Conservation (phyloP, 306 rosid genomes). For the Cicer chorassanicum region DNA sequence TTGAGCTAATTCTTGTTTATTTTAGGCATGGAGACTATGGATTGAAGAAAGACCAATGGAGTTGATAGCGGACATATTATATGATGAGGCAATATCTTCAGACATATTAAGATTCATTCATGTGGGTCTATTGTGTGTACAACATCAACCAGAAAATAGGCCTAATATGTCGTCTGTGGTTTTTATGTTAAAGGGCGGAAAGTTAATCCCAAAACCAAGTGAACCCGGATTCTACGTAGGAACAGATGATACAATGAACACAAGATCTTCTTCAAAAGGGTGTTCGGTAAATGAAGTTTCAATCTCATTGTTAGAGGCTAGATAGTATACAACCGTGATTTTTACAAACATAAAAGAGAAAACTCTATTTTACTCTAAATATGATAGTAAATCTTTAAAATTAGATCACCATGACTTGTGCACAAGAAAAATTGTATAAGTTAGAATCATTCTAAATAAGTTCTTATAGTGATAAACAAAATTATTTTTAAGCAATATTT, state of each 20-base stretch:
- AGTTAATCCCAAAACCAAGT: neutral
- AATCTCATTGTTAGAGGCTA: neutral
- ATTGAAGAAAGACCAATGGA: conserved; percentile 8
- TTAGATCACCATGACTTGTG: too few species aligned
- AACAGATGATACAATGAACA: neutral
- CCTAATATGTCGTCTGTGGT: conserved; percentile 28
- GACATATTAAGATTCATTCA: conserved; percentile 6
- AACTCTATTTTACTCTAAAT: too few species aligned
- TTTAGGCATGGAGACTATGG: conserved; percentile 36
- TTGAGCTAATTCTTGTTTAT: neutral
- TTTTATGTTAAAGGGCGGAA: conserved; percentile 23
- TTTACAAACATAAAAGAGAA: too few species aligned
- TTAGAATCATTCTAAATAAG: too few species aligned
- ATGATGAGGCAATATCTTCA: neutral
- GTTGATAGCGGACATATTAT: neutral
- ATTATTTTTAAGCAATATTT: too few species aligned
- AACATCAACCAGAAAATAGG: conserved; percentile 22
- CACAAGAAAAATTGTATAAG: too few species aligned
- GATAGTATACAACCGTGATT: neutral
- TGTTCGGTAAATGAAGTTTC: conserved; percentile 28
- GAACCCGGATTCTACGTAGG: conserved; percentile 26
- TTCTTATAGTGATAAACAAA: too few species aligned
- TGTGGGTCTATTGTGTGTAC: conserved; percentile 34
- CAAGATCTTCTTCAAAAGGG: neutral
- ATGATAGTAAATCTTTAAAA: too few species aligned